Percentiles rank a stretch among this genome's conserved stretches.
phyloP scores from a whole-genome alignment of 257 asterid species.

The Scutellaria minor region DNA sequence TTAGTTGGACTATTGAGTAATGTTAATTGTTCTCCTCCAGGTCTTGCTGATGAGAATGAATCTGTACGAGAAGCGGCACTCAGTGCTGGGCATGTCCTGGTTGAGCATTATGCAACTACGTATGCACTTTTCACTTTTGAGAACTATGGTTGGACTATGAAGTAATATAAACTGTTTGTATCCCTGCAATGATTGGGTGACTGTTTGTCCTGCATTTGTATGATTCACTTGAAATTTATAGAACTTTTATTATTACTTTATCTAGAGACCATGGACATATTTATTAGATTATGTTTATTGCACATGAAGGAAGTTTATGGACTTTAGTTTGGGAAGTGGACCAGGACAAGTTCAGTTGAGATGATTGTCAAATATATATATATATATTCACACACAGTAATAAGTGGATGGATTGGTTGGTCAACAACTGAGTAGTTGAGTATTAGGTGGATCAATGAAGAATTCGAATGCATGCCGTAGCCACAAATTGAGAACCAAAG shows the following conservation, averaged over 20 bases:
- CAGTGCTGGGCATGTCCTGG: constrained; percentile 98
- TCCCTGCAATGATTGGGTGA: constrained; percentile 4
- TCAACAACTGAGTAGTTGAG: constrained; percentile 11
- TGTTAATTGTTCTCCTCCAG: constrained; percentile 46
- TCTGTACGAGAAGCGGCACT: constrained; percentile 99
- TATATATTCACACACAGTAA: too few species aligned
- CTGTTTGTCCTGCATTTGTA: not conserved
- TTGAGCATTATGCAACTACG: constrained; percentile 98
- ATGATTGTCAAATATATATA: not conserved
- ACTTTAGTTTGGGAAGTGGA: constrained; percentile 1
- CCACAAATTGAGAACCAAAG: not conserved
- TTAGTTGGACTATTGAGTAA: constrained; percentile 27
- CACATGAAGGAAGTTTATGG: not conserved
- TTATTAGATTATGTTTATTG: constrained; percentile 1
- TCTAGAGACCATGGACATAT: not conserved
- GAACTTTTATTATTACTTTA: constrained; percentile 1
- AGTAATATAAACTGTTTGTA: not conserved
- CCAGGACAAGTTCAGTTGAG: not conserved
- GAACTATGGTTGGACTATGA: constrained; percentile 5
- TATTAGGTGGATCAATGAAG: not conserved
- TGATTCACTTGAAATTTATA: not conserved
- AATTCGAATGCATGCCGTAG: not conserved
- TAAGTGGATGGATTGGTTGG: not conserved
- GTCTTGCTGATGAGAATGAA: constrained; percentile 99
- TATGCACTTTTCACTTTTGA: constrained; percentile 43